Evolutionary conservation across 2,329 filamentous ascomycete species (phyloP), one percentile per base, ranked within the genome.

Genomic region (Calonectria hawksworthii): DNA sequence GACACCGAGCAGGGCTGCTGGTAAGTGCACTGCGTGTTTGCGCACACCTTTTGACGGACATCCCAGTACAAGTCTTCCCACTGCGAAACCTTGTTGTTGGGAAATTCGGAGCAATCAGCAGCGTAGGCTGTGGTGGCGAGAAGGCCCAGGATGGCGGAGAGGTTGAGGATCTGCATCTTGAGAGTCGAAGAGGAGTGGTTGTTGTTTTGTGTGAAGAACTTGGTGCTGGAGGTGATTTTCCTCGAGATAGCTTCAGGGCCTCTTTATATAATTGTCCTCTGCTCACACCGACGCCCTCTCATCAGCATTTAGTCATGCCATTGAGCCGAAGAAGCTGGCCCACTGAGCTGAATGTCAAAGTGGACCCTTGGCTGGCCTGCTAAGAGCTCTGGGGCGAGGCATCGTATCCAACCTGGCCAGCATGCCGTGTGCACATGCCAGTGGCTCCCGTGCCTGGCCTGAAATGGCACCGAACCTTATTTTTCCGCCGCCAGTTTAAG

Each of bases 11-110:
- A 77, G 4, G 56, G 47, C 26, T 77, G 67, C 8, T 77, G 76
- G 56, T 68, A 75, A 2, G 59, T 70, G 11, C 76, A 77, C 0
- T 68, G 73, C 0, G 54, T 56, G 76, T 77, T 77, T 23, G 41
- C 41, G 18, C 76, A 77, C 73, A 77, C 73, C n/a, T 73, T 75
- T 11, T 51, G 26, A 11, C 76, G 73, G 41, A 75, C 68, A 41
- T 69, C 64, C 76, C 75, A 77, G 30, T 74, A 77, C 0, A 74
- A 51, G 14, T 75, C 61, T 4, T 56, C 67, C 23, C 61, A 77
- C 1, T 44, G 28, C 1, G 67, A 47, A 4, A 77, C 9, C 18
- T 65, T 41, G 3, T 52, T 52, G 11, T 69, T 38, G 13, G 34
- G 44, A 16, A 41, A 74, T 21, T 68, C 76, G 26, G 67, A 77